phyloP scores from a whole-genome alignment of 345 rosid species.

The Hypericum perforatum region DNA sequence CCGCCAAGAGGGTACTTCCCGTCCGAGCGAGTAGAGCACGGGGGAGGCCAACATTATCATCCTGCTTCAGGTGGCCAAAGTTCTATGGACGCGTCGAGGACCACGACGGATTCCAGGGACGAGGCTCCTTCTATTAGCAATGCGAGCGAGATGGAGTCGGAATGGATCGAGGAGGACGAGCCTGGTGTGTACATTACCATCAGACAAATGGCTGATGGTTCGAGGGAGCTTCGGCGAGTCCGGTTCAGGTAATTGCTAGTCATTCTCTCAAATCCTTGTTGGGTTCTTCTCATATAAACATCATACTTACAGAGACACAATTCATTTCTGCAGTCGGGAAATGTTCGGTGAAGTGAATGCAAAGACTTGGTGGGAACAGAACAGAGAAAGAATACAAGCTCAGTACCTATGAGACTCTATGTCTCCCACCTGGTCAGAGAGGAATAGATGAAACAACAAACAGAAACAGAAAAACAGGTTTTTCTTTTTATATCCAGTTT shows the following conservation, averaged over 20 bases:
- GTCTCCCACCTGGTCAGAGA: too few species aligned
- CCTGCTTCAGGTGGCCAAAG: conserved; percentile 17
- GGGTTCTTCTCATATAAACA: background rate
- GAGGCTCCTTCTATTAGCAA: conserved; percentile 91
- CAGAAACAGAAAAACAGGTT: too few species aligned
- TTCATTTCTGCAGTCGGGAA: conserved; percentile 57
- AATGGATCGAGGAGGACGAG: conserved; percentile 91
- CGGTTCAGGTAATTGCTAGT: conserved; percentile 65
- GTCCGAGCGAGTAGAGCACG: conserved; percentile 66
- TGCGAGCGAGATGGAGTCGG: conserved; percentile 84
- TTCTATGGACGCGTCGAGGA: conserved; percentile 58
- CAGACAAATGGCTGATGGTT: conserved; percentile 78
- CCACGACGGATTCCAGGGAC: conserved; percentile 81
- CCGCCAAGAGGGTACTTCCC: conserved; percentile 54
- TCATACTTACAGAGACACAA: background rate
- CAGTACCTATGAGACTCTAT: conserved; percentile 52
- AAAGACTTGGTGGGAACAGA: conserved; percentile 95
- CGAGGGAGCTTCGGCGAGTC: conserved; percentile 92
- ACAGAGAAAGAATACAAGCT: conserved; percentile 92
- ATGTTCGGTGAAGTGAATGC: conserved; percentile 85
- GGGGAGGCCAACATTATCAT: conserved; percentile 30
- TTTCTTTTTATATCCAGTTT: too few species aligned
- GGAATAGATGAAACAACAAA: too few species aligned
- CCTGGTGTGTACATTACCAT: conserved; percentile 92
- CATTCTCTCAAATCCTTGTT: background rate